Base-by-base conservation (phyloP, 1,284 basidiomycete genomes). In the Trichosporon asahii region DNA sequence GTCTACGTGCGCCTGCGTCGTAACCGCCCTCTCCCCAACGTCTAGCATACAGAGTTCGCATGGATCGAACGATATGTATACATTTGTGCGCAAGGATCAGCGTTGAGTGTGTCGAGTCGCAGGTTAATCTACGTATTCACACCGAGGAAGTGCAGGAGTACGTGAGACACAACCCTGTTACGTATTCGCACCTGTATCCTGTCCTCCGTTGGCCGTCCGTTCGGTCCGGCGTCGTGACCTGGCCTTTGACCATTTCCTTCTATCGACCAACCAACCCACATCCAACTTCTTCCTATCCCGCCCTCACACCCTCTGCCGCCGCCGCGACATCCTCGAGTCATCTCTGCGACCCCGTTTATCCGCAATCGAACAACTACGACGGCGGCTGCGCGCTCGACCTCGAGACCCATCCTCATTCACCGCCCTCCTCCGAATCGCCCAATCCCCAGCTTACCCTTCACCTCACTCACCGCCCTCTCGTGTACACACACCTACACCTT, bases 141-240 rank as follows among this genome's bases (percentile, higher is more conserved):
- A 61, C 57, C 57, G 57, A 61, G 57, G 57, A 31, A 61, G 57
- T 31, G 29, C 57, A 31, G 27, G 57, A 61, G 57, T 31, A 31
- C 18, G 57, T n/a, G 57, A 60, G 27, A 29, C 57, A 31, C 35
- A 61, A 61, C 57, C 57, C 57, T 61, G 57, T 29, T 31, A 31
- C 27, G 27, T 31, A 31, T 61, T 61, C 57, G 57, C 57, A 31
- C 57, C 57, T 33, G 49, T 53, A 12, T 37, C 35, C 35, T 37
- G 35, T 37, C 35, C 11, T 37, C 35, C 35, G 35, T 37, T 37
- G 35, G 35, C 35, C 49, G 49, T 53, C 57, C 57, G 57, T 21
- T 61, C 57, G 57, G 29, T n/a, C 57, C 57, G 29, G 57, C 57
- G 18, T 61, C 57, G 57, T 61, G 57, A 61, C 57, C 57, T 61